Conservation (phyloP, 805 yeast genomes). For the Kluyveromyces starmeri region DNA sequence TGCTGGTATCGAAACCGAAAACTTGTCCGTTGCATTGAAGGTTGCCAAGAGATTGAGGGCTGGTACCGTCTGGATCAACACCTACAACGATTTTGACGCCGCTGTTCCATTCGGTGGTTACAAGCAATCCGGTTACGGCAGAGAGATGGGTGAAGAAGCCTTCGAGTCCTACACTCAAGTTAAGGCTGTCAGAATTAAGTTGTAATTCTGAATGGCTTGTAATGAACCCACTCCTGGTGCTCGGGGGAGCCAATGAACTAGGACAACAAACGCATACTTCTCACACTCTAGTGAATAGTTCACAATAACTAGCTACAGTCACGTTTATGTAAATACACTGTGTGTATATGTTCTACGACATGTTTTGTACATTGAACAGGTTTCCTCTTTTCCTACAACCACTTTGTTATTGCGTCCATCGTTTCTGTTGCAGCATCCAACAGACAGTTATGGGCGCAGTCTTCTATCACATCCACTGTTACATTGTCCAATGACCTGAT, state of each 20-base stretch:
- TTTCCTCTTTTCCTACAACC: background rate
- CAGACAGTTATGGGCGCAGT: constrained; percentile 3
- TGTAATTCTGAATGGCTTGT: too few relatives aligned
- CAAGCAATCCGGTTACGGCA: constrained; percentile 74
- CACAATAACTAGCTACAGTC: background rate
- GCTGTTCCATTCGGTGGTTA: constrained; percentile 77
- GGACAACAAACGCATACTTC: too few relatives aligned
- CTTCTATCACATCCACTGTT: background rate
- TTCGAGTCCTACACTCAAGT: constrained; percentile 67
- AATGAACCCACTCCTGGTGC: too few relatives aligned
- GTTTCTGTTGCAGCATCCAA: constrained; percentile 4
- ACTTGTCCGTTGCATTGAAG: constrained; percentile 50
- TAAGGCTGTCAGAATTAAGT: constrained; percentile 61
- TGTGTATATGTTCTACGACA: background rate
- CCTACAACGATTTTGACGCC: constrained; percentile 69
- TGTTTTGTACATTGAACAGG: too few relatives aligned
- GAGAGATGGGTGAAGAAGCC: constrained; percentile 79
- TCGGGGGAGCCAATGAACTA: too few relatives aligned
- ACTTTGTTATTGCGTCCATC: background rate
- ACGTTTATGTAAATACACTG: background rate
- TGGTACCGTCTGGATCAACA: constrained; percentile 76
- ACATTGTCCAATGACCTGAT: background rate
- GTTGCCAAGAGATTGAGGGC: constrained; percentile 60
- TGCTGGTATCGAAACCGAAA: constrained; percentile 68
- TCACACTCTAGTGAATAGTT: too few relatives aligned